phyloP scores from a whole-genome alignment of 345 rosid genomes.

The Salix koriyanagi region DNA sequence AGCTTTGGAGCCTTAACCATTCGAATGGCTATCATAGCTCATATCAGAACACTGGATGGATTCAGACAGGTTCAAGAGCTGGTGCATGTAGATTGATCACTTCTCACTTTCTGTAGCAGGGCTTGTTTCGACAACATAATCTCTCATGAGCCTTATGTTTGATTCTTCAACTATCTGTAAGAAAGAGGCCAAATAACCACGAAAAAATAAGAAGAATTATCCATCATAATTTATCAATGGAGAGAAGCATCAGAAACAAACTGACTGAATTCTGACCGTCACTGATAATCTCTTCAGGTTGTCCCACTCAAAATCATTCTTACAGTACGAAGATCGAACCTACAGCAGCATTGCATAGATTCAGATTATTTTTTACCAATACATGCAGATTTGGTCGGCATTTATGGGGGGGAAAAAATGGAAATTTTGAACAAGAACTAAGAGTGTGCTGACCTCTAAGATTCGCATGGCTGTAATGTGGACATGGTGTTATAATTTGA shows the following conservation, averaged over 20 bases:
- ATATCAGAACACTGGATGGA: no score
- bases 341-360: constrained; percentile 7
- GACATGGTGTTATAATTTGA: no score
- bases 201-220: neutral
- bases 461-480: constrained; percentile 56
- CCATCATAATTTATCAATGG: neutral
- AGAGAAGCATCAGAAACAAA: neutral
- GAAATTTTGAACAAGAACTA: neutral
- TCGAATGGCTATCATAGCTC: no score
- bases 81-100: constrained; percentile 25
- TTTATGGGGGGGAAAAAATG: neutral
- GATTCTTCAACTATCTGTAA: constrained; percentile 54
- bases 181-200: neutral
- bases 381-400: neutral
- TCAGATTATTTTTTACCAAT: neutral
- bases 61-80: neutral
- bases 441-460: constrained; percentile 48
- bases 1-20: no score
- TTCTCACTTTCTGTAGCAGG: constrained; percentile 35
- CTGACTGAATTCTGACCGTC: constrained; percentile 35
- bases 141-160: constrained; percentile 75
- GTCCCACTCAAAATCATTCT: constrained; percentile 87
- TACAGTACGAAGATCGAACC: constrained; percentile 84
- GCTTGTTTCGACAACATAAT: constrained; percentile 65
- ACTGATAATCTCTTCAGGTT: constrained; percentile 51